Conservation (phyloP, 257 asterid genomes). For the Anisodus tanguticus region DNA sequence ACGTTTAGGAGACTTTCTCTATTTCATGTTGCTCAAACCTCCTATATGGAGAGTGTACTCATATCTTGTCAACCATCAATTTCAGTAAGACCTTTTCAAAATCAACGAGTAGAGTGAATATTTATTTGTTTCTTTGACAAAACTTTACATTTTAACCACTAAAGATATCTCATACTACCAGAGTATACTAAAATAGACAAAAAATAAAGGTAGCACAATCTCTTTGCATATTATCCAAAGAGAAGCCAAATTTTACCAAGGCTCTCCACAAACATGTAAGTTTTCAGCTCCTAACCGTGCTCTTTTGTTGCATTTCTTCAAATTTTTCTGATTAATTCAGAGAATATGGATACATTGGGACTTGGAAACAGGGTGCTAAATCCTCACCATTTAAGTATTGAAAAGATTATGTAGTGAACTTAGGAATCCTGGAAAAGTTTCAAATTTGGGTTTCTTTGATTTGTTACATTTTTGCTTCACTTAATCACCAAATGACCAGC, state of each 20-base stretch:
- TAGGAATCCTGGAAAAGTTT: neutral
- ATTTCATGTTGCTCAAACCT: neutral
- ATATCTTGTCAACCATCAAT: neutral
- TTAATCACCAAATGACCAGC: neutral
- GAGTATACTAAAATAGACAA: neutral
- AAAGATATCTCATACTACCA: neutral
- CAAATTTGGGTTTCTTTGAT: neutral
- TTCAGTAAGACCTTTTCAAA: constrained; percentile 1
- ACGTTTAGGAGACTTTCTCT: neutral
- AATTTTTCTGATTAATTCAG: neutral
- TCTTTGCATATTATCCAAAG: neutral
- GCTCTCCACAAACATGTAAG: neutral
- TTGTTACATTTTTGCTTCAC: neutral
- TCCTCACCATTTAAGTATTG: neutral
- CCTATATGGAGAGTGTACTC: neutral
- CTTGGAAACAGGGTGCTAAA: neutral
- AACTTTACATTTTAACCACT: neutral
- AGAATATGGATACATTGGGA: neutral
- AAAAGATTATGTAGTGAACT: neutral
- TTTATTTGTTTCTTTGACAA: neutral
- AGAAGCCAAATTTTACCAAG: neutral
- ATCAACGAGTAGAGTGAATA: neutral
- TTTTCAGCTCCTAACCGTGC: neutral
- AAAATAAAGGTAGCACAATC: constrained; percentile 12
- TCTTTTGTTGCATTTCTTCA: neutral